phyloP scores from a whole-genome alignment of 129 eudicot species.

The Flaveria brownii region DNA sequence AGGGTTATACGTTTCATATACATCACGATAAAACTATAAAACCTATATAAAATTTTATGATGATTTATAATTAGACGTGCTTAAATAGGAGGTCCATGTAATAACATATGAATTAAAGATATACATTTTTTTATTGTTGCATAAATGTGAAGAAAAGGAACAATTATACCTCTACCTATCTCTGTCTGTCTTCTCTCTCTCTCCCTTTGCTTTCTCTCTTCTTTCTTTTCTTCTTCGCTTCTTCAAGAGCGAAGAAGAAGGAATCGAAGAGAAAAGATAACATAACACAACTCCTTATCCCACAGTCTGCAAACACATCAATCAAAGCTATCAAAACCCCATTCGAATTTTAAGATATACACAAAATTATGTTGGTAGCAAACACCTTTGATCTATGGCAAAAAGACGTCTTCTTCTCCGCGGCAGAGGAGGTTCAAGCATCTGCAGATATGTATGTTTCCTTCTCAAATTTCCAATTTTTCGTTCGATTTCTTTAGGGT shows the following conservation, averaged over 20 bases:
- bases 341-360: not conserved
- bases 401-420: slow-evolving; percentile 78
- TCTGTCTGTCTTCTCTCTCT: slow-evolving; percentile 32
- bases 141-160: slow-evolving; percentile 23
- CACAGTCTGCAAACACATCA: not conserved
- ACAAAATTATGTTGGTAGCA: slow-evolving; percentile 57
- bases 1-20: too few relatives aligned
- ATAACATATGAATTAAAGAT: too few relatives aligned
- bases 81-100: too few relatives aligned
- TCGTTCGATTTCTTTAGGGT: not conserved
- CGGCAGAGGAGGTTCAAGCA: slow-evolving; percentile 93
- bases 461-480: not conserved
- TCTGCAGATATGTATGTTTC: slow-evolving; percentile 77
- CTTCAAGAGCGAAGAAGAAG: slow-evolving; percentile 47
- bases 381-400: slow-evolving; percentile 90
- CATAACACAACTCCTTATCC: not conserved
- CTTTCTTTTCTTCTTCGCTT: slow-evolving; percentile 52
- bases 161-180: slow-evolving; percentile 32
- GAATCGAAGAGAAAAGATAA: slow-evolving; percentile 17
- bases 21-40: too few relatives aligned
- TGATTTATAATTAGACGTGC: too few relatives aligned
- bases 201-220: slow-evolving; percentile 51
- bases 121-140: not conserved
- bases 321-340: not conserved
- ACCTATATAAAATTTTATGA: too few relatives aligned